Percentiles rank a stretch among this genome's conserved stretches.
Evolutionary conservation across 2,329 filamentous ascomycete genomes (phyloP).

Genomic region (Colletotrichum sp.): DNA sequence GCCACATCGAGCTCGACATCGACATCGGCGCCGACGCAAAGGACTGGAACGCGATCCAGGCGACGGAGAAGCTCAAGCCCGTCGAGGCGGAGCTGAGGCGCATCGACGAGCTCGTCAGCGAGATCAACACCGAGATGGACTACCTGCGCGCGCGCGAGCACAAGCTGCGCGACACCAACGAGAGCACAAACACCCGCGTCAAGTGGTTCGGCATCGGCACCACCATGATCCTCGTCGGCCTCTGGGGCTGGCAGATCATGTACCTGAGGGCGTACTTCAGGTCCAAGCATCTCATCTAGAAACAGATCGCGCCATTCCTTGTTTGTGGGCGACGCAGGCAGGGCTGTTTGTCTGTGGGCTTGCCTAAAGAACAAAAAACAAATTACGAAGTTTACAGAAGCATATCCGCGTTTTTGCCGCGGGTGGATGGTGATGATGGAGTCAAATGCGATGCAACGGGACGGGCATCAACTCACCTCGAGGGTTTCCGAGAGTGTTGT

Average conservation of each 20-base stretch:
- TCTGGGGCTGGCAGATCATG: constrained; percentile 97
- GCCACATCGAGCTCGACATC: constrained; percentile 88
- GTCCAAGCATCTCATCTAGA: constrained; percentile 74
- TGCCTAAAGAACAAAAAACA: not conserved
- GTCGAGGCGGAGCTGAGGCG: constrained; percentile 92
- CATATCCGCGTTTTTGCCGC: not conserved
- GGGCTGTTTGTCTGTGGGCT: not conserved
- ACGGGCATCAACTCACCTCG: constrained; percentile 12
- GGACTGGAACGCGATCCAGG: constrained; percentile 97
- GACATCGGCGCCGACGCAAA: constrained; percentile 97
- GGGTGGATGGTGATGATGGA: not conserved
- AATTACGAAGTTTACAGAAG: constrained; percentile 2
- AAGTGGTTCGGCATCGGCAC: constrained; percentile 98
- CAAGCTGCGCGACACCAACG: constrained; percentile 96
- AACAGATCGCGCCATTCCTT: not conserved
- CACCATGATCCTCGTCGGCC: constrained; percentile 85
- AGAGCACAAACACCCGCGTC: constrained; percentile 98
- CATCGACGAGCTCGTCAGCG: constrained; percentile 87
- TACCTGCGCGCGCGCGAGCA: constrained; percentile 90
- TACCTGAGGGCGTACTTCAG: constrained; percentile 98
- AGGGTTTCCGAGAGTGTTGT: constrained; percentile 19
- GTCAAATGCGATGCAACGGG: constrained; percentile 7
- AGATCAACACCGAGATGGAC: constrained; percentile 95
- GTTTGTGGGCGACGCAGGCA: not conserved
- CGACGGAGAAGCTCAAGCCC: constrained; percentile 96